Conservation (phyloP, 176 grass and related monocot species). For the Alopecurus myosuroides region DNA sequence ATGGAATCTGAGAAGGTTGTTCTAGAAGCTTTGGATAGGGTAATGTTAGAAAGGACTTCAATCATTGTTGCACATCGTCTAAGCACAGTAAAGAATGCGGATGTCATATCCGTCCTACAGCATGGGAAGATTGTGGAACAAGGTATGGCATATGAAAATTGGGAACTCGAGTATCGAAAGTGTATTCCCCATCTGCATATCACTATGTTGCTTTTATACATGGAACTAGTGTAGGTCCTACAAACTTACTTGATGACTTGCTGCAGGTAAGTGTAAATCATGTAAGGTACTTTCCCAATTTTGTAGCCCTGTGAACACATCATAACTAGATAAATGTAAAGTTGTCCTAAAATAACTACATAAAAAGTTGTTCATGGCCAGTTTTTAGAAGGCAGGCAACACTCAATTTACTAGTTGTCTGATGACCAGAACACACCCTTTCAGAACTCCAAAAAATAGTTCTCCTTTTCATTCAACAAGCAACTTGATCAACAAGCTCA, state of each 20-base stretch:
- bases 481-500: background rate
- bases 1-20: conserved; percentile 75
- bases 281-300: background rate
- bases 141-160: conserved; percentile 46
- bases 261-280: background rate
- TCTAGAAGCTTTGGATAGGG: conserved; percentile 75
- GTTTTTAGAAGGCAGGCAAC: background rate
- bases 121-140: conserved; percentile 89
- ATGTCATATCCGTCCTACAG: conserved; percentile 74
- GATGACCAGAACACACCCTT: background rate
- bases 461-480: background rate
- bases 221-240: background rate
- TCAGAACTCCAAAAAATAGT: background rate
- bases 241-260: background rate
- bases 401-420: no score
- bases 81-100: conserved; percentile 75
- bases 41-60: conserved; percentile 76
- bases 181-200: background rate
- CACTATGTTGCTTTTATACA: background rate
- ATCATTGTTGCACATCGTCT: conserved; percentile 88
- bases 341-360: background rate
- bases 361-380: background rate
- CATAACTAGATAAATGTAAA: background rate
- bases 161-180: background rate
- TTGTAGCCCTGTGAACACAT: background rate